Evolutionary conservation across 768 basidiomycete genomes (phyloP).

Genomic region (Termitomyces sp.): DNA sequence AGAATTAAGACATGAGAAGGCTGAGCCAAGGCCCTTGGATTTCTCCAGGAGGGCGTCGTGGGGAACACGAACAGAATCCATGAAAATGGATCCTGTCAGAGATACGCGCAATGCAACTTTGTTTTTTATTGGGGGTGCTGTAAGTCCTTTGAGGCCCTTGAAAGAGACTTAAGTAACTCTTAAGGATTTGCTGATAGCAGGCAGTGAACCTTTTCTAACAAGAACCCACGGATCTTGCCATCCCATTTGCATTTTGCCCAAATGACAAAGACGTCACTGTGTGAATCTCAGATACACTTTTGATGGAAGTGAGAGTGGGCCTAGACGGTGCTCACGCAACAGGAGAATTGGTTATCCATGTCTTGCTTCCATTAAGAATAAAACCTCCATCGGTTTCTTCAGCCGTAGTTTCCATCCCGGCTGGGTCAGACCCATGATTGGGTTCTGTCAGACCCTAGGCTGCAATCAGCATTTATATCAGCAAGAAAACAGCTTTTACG

Average conservation of each 20-base stretch:
- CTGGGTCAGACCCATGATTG: constrained; percentile 94
- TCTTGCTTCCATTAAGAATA: constrained; percentile 87
- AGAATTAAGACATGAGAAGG: constrained; percentile 91
- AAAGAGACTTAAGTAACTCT: background rate
- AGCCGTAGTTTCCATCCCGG: constrained; percentile 95
- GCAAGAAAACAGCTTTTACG: constrained; percentile 23
- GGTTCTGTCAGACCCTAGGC: constrained; percentile 89
- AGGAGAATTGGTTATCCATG: constrained; percentile 95
- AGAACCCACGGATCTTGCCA: constrained; percentile 81
- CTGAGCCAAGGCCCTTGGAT: constrained; percentile 70
- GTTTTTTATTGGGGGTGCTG: constrained; percentile 86
- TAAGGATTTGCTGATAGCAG: background rate
- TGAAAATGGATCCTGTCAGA: constrained; percentile 81
- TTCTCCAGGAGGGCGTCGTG: constrained; percentile 74
- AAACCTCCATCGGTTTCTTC: constrained; percentile 83
- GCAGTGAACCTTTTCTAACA: constrained; percentile 74
- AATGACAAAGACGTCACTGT: constrained; percentile 82
- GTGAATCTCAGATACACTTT: background rate
- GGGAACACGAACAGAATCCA: constrained; percentile 83
- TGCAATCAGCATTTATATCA: background rate
- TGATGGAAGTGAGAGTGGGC: background rate
- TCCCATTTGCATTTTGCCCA: constrained; percentile 98
- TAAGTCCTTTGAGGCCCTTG: constrained; percentile 77
- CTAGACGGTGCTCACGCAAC: constrained; percentile 57
- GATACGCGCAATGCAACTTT: constrained; percentile 89